These are phyloP conservation scores for Cyclocybe cylindracea DNA, from an alignment of 768 basidiomycete genomes.

Conservation along the genomic window DNA sequence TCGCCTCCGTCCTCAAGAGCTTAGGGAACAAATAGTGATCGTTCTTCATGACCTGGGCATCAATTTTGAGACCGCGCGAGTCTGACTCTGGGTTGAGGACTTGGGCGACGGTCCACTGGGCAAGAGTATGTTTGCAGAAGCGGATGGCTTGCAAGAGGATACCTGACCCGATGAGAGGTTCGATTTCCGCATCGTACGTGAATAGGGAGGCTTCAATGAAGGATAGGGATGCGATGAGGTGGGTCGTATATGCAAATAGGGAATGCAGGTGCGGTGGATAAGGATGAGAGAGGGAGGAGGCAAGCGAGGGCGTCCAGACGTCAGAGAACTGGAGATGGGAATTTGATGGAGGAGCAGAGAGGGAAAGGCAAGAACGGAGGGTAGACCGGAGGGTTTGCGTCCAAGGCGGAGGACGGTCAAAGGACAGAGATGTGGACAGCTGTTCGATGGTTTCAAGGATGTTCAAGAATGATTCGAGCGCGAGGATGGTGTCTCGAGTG, in stretches of 20 bases:
- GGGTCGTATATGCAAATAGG: not conserved
- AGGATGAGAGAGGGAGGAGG: not conserved
- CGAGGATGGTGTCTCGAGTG: too few species aligned
- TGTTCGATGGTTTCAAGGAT: too few species aligned
- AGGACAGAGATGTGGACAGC: too few species aligned
- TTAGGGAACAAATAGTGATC: not conserved
- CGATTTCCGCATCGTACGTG: not conserved
- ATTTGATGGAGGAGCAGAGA: not conserved
- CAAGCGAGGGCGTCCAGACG: not conserved
- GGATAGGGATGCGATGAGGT: not conserved
- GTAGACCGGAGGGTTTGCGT: too few species aligned
- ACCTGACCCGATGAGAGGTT: not conserved
- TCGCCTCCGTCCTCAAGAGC: not conserved
- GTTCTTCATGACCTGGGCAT: not conserved
- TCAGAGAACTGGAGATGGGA: not conserved
- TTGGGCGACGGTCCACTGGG: not conserved
- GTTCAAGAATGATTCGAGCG: too few species aligned
- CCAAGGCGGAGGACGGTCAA: too few species aligned
- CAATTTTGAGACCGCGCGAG: not conserved
- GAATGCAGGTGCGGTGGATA: not conserved
- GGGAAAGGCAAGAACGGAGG: too few species aligned
- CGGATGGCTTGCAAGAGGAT: conserved; percentile 1
- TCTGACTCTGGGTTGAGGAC: not conserved
- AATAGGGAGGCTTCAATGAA: not conserved
- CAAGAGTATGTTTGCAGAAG: not conserved